phyloP scores from a whole-genome alignment of 2,329 filamentous ascomycete genomes.

The Aspergillus calidoustus region DNA sequence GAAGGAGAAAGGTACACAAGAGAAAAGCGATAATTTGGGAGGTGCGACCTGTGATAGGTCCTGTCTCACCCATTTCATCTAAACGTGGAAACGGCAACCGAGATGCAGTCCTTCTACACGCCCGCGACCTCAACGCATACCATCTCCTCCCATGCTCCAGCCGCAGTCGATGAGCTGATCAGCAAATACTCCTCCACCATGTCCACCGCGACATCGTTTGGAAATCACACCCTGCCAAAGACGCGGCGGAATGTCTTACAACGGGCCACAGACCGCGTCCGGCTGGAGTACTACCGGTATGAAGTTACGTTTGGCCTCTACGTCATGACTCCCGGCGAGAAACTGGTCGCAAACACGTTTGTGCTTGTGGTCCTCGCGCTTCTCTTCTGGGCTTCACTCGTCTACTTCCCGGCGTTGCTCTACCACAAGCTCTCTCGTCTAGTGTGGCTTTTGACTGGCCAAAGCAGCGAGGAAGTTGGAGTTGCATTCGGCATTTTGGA shows the following conservation, averaged over 20 bases:
- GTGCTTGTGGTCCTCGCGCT: constrained; percentile 41
- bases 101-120: constrained; percentile 43
- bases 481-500: constrained; percentile 36
- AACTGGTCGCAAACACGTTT: constrained; percentile 47
- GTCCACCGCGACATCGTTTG: constrained; percentile 19
- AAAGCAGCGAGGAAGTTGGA: constrained; percentile 35
- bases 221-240: constrained; percentile 20
- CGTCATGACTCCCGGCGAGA: constrained; percentile 50
- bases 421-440: constrained; percentile 42
- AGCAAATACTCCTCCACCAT: constrained; percentile 39
- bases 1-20: neutral
- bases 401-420: constrained; percentile 44
- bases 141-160: constrained; percentile 35
- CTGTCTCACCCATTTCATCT: neutral
- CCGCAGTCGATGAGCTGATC: constrained; percentile 39
- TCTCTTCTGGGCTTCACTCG: constrained; percentile 41
- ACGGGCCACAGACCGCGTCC: constrained; percentile 37
- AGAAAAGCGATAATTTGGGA: neutral
- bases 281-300: constrained; percentile 52
- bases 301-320: constrained; percentile 53
- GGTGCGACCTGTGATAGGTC: constrained; percentile 8
- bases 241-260: constrained; percentile 32
- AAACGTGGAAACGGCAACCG: constrained; percentile 32
- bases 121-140: constrained; percentile 32
- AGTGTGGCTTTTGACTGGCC: constrained; percentile 45